Conservation (phyloP, 2,329 filamentous ascomycete species). For the Fusarium abutilonis region DNA sequence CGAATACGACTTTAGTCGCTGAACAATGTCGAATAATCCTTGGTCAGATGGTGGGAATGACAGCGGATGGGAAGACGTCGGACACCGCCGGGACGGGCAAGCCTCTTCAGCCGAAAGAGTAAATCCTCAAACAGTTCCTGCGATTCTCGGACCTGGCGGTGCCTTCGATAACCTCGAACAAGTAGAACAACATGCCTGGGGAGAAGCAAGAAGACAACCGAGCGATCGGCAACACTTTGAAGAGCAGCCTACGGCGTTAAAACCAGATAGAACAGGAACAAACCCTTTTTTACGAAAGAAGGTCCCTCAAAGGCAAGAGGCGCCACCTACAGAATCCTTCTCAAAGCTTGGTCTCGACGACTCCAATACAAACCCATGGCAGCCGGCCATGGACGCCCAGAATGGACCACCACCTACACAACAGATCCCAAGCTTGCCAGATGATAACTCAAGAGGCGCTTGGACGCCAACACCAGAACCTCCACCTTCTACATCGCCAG, state of each 20-base stretch:
- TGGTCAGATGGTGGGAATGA: slow-evolving; percentile 41
- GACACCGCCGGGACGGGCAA: slow-evolving; percentile 29
- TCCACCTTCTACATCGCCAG: slow-evolving; percentile 46
- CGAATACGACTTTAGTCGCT: slow-evolving; percentile 1
- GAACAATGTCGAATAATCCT: slow-evolving; percentile 39
- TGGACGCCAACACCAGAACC: slow-evolving; percentile 47
- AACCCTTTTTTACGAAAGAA: slow-evolving; percentile 66
- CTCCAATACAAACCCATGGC: slow-evolving; percentile 52
- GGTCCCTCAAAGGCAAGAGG: slow-evolving; percentile 43
- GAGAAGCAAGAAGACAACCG: slow-evolving; percentile 41
- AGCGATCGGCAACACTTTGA: slow-evolving; percentile 7
- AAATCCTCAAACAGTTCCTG: slow-evolving; percentile 43
- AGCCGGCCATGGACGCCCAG: slow-evolving; percentile 41
- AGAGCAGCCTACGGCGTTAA: slow-evolving; percentile 48
- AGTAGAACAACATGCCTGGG: slow-evolving; percentile 49
- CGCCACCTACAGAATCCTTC: slow-evolving; percentile 52
- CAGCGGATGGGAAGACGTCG: slow-evolving; percentile 41
- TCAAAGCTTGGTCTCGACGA: slow-evolving; percentile 57
- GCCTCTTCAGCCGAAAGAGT: slow-evolving; percentile 1
- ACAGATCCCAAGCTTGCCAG: slow-evolving; percentile 30
- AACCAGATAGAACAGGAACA: slow-evolving; percentile 54
- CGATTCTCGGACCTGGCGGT: slow-evolving; percentile 48
- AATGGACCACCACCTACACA: slow-evolving; percentile 22
- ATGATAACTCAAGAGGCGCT: slow-evolving; percentile 46
- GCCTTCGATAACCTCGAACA: slow-evolving; percentile 34